Percentiles rank a stretch among this genome's conserved stretches.
Conservation (phyloP, 2,329 filamentous ascomycete genomes). For the Emergomyces pasteurianus region DNA sequence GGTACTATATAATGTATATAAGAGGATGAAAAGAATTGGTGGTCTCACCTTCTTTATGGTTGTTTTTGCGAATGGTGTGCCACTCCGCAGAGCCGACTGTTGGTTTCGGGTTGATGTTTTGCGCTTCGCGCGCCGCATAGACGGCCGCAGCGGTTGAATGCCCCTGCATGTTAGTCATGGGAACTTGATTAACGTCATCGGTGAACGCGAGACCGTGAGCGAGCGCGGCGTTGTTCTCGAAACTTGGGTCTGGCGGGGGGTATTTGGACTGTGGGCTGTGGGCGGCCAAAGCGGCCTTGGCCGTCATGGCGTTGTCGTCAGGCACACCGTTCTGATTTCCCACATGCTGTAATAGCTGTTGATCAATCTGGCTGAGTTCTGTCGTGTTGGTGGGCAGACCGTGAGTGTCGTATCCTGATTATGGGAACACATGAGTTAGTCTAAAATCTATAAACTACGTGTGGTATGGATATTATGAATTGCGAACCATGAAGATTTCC, state of each 20-base stretch:
- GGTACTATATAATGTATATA: background rate
- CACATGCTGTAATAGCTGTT: conserved; percentile 37
- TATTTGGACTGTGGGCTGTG: conserved; percentile 34
- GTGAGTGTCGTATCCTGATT: conserved; percentile 24
- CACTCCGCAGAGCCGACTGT: conserved; percentile 93
- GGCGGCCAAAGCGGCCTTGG: conserved; percentile 35
- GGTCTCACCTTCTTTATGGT: conserved; percentile 86
- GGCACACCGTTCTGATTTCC: conserved; percentile 43
- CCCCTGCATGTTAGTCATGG: conserved; percentile 24
- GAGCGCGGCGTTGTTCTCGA: conserved; percentile 8
- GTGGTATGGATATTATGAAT: background rate
- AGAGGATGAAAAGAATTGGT: background rate
- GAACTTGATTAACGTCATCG: conserved; percentile 28
- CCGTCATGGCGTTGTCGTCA: conserved; percentile 35
- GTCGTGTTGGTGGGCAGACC: conserved; percentile 25
- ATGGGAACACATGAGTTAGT: no score
- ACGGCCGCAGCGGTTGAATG: conserved; percentile 47
- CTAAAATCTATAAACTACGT: no score
- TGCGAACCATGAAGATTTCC: conserved; percentile 21
- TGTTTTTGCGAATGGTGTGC: conserved; percentile 95
- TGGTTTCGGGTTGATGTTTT: conserved; percentile 54
- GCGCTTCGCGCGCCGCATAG: conserved; percentile 41
- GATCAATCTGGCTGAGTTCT: conserved; percentile 32
- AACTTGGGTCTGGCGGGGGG: conserved; percentile 19
- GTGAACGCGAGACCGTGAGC: conserved; percentile 15